phyloP scores from a whole-genome alignment of 23 red algal genomes.

The Gracilaria gracilis region DNA sequence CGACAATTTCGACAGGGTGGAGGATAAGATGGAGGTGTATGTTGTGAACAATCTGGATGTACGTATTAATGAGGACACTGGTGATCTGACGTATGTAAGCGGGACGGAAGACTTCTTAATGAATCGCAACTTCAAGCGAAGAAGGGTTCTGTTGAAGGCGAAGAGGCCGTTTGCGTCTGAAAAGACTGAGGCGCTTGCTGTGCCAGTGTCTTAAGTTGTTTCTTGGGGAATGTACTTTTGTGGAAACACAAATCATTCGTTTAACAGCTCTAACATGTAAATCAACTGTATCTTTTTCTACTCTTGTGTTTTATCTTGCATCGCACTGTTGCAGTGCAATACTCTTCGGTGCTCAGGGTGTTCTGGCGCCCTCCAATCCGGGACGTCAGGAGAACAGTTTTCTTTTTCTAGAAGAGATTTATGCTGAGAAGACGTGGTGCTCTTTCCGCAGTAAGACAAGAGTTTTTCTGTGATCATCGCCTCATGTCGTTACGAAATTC shows the following conservation, averaged over 20 bases:
- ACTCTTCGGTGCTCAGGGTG: no score
- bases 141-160: not conserved
- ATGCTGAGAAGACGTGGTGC: no score
- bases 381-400: no score
- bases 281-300: not conserved
- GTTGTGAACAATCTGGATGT: constrained; percentile 47
- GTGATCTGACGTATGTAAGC: constrained; percentile 24
- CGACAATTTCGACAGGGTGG: not conserved
- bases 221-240: not conserved
- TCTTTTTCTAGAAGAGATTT: no score
- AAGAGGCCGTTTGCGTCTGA: not conserved
- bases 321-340: no score
- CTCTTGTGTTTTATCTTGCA: not conserved
- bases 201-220: not conserved
- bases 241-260: not conserved
- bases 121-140: constrained; percentile 27
- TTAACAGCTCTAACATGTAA: constrained; percentile 8
- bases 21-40: constrained; percentile 20
- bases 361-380: no score
- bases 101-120: constrained; percentile 51
- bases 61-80: constrained; percentile 27
- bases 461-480: no score
- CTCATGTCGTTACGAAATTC: no score
- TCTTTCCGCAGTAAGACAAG: no score
- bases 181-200: not conserved